phyloP scores from a whole-genome alignment of 139 green algal genomes.

The Mesotaenium endlicherianum region DNA sequence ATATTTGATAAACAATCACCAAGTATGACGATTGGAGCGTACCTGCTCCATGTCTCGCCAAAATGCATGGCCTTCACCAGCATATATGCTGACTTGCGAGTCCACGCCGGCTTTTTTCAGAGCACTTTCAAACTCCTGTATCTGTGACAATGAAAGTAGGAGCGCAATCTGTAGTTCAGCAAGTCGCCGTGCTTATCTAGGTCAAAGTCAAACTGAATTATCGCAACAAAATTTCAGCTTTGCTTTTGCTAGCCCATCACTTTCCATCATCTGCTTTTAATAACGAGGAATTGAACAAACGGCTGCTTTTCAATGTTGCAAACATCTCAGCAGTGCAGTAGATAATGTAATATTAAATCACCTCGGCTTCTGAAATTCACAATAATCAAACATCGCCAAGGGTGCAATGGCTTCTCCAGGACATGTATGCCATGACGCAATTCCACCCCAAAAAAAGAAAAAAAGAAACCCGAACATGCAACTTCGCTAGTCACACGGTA shows the following conservation, averaged over 20 bases:
- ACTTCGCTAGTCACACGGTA: background rate
- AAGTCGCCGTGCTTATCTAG: background rate
- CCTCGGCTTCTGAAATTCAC: too few species aligned
- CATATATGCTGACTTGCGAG: background rate
- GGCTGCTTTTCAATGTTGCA: background rate
- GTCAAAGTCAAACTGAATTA: background rate
- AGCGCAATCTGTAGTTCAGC: background rate
- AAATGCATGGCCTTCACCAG: constrained; percentile 3
- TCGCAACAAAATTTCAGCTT: too few species aligned
- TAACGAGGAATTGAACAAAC: background rate
- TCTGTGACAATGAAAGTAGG: background rate
- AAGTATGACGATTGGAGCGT: background rate
- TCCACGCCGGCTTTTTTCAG: background rate
- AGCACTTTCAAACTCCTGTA: background rate
- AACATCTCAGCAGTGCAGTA: too few species aligned
- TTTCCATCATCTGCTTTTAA: constrained; percentile 1
- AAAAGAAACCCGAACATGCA: too few species aligned
- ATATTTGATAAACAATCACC: too few species aligned
- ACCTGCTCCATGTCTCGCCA: constrained; percentile 21
- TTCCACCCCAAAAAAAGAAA: too few species aligned
- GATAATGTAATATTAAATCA: too few species aligned
- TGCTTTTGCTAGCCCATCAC: too few species aligned
- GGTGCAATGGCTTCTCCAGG: too few species aligned
- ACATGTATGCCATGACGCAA: too few species aligned
- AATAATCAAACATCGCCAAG: too few species aligned